Evolutionary conservation across 805 yeast species (phyloP).

Genomic region (Millerozyma miso): DNA sequence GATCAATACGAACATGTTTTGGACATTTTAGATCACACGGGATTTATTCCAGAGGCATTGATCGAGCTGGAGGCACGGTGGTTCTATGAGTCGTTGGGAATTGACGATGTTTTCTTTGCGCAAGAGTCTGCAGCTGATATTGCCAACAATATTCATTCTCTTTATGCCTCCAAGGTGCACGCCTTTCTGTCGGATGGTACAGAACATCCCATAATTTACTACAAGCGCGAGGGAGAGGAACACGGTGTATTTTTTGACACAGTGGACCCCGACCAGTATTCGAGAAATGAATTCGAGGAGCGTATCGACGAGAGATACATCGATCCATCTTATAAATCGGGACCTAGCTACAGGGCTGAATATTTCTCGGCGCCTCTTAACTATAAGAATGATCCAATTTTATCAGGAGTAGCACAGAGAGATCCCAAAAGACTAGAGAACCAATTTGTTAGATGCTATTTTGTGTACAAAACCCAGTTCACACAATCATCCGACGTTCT

Average conservation of each 20-base stretch:
- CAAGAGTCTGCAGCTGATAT: slow-evolving; percentile 77
- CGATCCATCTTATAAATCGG: slow-evolving; percentile 42
- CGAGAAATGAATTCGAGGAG: slow-evolving; percentile 55
- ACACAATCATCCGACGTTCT: slow-evolving; percentile 11
- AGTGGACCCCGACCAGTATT: slow-evolving; percentile 41
- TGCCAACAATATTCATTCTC: slow-evolving; percentile 78
- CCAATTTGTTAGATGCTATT: slow-evolving; percentile 64
- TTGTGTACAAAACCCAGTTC: slow-evolving; percentile 68
- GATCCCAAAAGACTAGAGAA: slow-evolving; percentile 29
- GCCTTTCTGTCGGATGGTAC: slow-evolving; percentile 44
- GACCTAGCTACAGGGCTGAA: slow-evolving; percentile 63
- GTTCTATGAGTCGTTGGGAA: slow-evolving; percentile 85
- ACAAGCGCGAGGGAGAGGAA: slow-evolving; percentile 73
- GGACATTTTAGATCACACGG: slow-evolving; percentile 74
- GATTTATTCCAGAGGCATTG: slow-evolving; percentile 83
- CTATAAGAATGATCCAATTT: slow-evolving; percentile 42
- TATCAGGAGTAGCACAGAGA: slow-evolving; percentile 34
- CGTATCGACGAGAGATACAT: slow-evolving; percentile 79
- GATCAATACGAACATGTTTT: slow-evolving; percentile 77
- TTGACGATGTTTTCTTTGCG: slow-evolving; percentile 89
- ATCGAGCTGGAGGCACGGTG: slow-evolving; percentile 84
- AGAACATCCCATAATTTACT: slow-evolving; percentile 59
- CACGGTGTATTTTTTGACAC: slow-evolving; percentile 92
- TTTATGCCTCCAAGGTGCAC: slow-evolving; percentile 89
- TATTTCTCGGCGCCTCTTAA: slow-evolving; percentile 67